These are phyloP conservation scores for Asterella californica DNA, from an alignment of 225 moss, liverwort and hornwort genomes.

Conservation along the genomic window DNA sequence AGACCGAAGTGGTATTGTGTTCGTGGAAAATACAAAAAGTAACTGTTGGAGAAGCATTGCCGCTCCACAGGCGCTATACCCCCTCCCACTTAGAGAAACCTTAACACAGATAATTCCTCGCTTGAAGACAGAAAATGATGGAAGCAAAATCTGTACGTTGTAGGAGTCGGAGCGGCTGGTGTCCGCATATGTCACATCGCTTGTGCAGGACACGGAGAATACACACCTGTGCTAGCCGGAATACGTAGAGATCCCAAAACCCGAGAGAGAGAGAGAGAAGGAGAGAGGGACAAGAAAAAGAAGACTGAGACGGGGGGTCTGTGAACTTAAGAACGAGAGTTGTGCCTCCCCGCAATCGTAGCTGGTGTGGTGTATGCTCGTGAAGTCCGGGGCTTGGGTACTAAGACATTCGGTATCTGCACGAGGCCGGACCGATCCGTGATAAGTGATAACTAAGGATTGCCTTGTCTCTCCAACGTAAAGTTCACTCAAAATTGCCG, in stretches of 20 bases:
- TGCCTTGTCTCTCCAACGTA: background rate
- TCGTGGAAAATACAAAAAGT: background rate
- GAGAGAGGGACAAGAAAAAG: background rate
- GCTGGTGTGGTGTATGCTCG: background rate
- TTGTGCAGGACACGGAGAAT: background rate
- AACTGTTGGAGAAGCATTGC: constrained; percentile 15
- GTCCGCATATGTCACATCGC: background rate
- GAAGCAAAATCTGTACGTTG: background rate
- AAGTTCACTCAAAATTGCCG: constrained; percentile 5
- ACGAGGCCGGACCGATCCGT: background rate
- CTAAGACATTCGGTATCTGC: background rate
- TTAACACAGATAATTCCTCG: background rate
- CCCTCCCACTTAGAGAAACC: background rate
- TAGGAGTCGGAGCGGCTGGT: background rate
- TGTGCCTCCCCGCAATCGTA: background rate
- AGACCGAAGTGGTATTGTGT: constrained; percentile 8
- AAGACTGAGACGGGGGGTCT: background rate
- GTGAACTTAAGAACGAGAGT: background rate
- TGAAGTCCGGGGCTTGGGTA: background rate
- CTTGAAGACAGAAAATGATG: background rate
- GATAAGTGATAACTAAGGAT: background rate
- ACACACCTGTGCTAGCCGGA: background rate
- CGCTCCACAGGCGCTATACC: background rate
- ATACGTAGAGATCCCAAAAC: background rate
- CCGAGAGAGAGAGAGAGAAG: background rate